Percentiles rank a stretch among this genome's conserved stretches.
Conservation (phyloP, 2,329 filamentous ascomycete genomes). For the Ophiognomonia clavigignenti-juglandacearum region DNA sequence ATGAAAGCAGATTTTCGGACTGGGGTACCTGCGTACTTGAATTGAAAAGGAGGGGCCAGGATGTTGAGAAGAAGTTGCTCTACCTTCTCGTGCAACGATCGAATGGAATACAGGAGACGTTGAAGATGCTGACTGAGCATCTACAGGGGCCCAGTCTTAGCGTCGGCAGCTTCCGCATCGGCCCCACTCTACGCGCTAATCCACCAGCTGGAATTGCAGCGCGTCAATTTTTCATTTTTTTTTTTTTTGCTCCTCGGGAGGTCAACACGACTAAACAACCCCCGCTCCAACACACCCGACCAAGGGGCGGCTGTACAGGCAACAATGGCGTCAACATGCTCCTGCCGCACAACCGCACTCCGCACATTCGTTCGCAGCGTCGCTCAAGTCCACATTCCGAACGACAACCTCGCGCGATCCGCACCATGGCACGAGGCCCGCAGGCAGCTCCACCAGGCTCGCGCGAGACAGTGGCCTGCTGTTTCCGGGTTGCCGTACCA, state of each 20-base stretch:
- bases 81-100: no score
- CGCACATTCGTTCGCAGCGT: slow-evolving; percentile 45
- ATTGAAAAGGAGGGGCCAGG: no score
- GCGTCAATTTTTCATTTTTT: not conserved
- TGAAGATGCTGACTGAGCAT: no score
- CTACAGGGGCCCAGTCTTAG: not conserved
- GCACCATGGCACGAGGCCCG: slow-evolving; percentile 4
- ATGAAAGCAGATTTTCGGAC: no score
- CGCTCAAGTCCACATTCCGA: slow-evolving; percentile 31
- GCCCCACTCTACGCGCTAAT: not conserved
- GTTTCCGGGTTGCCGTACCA: not conserved
- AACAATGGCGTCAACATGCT: slow-evolving; percentile 26
- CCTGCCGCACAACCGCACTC: slow-evolving; percentile 41
- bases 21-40: no score
- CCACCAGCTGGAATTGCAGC: not conserved
- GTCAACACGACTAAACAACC: not conserved
- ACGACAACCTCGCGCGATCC: not conserved
- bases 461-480: not conserved
- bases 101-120: no score
- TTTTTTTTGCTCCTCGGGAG: not conserved
- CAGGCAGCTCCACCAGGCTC: not conserved
- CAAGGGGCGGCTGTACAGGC: not conserved
- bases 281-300: not conserved
- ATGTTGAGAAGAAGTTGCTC: no score
- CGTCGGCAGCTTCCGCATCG: not conserved